These are phyloP conservation scores for Colletotrichum limetticola DNA, from an alignment of 2,329 filamentous ascomycete genomes.

Conservation along the genomic window DNA sequence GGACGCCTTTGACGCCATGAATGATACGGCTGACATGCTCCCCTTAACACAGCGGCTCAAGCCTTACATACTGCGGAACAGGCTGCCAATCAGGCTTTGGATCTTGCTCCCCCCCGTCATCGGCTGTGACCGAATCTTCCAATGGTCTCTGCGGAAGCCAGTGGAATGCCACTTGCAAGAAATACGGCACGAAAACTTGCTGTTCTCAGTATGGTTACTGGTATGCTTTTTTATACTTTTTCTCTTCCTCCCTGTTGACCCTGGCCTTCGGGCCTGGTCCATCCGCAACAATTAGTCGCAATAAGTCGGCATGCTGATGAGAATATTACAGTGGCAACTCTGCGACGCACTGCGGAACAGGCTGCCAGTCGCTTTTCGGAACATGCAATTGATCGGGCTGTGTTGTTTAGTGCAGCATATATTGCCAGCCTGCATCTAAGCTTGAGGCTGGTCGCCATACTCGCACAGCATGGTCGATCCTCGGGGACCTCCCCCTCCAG, in stretches of 20 bases:
- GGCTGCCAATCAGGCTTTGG: slow-evolving; percentile 51
- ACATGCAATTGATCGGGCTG: slow-evolving; percentile 40
- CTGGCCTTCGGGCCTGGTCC: not conserved
- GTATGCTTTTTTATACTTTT: slow-evolving; percentile 38
- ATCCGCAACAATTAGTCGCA: not conserved
- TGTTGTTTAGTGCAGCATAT: not conserved
- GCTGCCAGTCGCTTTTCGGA: slow-evolving; percentile 48
- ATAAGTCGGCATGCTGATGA: slow-evolving; percentile 17
- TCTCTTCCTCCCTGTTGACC: not conserved
- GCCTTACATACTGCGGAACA: slow-evolving; percentile 48
- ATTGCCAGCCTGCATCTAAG: slow-evolving; percentile 14
- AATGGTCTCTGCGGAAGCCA: slow-evolving; percentile 49
- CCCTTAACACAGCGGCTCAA: slow-evolving; percentile 43
- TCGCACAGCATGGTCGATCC: slow-evolving; percentile 17
- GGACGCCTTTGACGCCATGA: not conserved
- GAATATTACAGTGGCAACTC: slow-evolving; percentile 40
- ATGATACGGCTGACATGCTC: slow-evolving; percentile 15
- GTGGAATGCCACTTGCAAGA: slow-evolving; percentile 45
- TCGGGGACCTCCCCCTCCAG: not conserved
- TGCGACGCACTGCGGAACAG: slow-evolving; percentile 43
- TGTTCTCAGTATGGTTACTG: slow-evolving; percentile 50
- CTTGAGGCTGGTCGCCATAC: slow-evolving; percentile 2
- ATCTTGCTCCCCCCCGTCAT: slow-evolving; percentile 41
- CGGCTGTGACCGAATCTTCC: slow-evolving; percentile 43
- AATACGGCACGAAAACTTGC: slow-evolving; percentile 46